Evolutionary conservation across 2,329 filamentous ascomycete species (phyloP).

Genomic region (Xylaria sp.): DNA sequence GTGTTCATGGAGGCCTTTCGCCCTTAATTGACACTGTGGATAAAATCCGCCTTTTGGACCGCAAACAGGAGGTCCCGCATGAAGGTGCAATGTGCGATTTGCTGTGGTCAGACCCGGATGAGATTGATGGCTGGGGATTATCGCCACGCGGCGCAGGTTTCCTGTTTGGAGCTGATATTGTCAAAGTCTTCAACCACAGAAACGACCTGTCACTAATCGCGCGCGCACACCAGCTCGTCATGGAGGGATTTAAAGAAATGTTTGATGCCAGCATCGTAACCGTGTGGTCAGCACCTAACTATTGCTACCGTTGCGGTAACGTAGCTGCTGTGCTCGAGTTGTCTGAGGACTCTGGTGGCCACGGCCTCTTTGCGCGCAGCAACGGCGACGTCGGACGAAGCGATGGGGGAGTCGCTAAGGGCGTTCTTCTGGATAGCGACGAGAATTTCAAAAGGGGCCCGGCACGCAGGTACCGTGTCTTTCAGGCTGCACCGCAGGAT

Average conservation of each 20-base stretch:
- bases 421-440: constrained; percentile 61
- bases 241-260: constrained; percentile 99
- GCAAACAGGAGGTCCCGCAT: constrained; percentile 97
- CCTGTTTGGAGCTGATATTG: constrained; percentile 93
- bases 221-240: constrained; percentile 94
- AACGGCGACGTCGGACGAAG: constrained; percentile 75
- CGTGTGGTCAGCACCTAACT: constrained; percentile 98
- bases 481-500: constrained; percentile 96
- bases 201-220: constrained; percentile 94
- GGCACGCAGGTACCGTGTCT: constrained; percentile 90
- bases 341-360: constrained; percentile 83
- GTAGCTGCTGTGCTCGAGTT: constrained; percentile 95
- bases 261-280: constrained; percentile 96
- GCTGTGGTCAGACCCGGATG: constrained; percentile 97
- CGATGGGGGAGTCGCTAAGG: constrained; percentile 52
- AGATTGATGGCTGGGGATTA: constrained; percentile 96
- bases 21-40: constrained; percentile 93
- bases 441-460: constrained; percentile 69
- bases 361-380: constrained; percentile 74
- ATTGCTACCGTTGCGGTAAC: constrained; percentile 96
- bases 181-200: constrained; percentile 93
- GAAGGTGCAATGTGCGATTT: constrained; percentile 99
- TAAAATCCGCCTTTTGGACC: constrained; percentile 92
- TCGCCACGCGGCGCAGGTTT: constrained; percentile 95
- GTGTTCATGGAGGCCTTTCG: constrained; percentile 92